Conservation (phyloP, 345 rosid genomes). For the Syzygium aromaticum region DNA sequence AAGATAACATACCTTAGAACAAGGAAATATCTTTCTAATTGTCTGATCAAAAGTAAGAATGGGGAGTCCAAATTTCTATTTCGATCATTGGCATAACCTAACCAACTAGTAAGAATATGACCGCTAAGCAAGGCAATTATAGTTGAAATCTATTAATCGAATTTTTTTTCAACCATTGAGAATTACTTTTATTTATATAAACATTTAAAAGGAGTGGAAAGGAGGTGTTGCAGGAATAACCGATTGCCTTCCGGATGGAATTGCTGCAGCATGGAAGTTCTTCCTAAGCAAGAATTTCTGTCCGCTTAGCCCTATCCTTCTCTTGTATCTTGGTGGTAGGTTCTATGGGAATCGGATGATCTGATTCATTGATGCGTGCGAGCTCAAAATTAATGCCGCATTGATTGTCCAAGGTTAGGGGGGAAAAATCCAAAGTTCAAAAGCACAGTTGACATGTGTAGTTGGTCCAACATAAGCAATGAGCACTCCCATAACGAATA, state of each 20-base stretch:
- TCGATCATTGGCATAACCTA: background rate
- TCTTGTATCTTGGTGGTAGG: too few relatives aligned
- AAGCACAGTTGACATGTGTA: too few relatives aligned
- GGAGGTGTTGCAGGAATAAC: background rate
- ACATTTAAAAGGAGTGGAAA: background rate
- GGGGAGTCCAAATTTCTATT: background rate
- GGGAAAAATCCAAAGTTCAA: too few relatives aligned
- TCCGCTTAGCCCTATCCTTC: too few relatives aligned
- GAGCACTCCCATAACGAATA: too few relatives aligned
- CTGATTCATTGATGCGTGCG: too few relatives aligned
- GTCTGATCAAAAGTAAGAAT: background rate
- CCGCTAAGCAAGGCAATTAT: background rate
- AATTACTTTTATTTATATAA: background rate
- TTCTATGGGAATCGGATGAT: too few relatives aligned
- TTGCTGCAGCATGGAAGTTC: background rate
- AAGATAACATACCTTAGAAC: background rate
- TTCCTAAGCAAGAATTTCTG: too few relatives aligned
- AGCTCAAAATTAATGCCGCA: too few relatives aligned
- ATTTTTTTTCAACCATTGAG: background rate
- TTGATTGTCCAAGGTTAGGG: too few relatives aligned
- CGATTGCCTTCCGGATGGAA: background rate
- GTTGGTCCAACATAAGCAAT: too few relatives aligned
- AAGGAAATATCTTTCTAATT: background rate
- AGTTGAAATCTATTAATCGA: background rate
- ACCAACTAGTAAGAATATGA: background rate